These are phyloP conservation scores for Cutaneotrichosporon mucoides DNA, from an alignment of 1,284 basidiomycete genomes.

Conservation along the genomic window DNA sequence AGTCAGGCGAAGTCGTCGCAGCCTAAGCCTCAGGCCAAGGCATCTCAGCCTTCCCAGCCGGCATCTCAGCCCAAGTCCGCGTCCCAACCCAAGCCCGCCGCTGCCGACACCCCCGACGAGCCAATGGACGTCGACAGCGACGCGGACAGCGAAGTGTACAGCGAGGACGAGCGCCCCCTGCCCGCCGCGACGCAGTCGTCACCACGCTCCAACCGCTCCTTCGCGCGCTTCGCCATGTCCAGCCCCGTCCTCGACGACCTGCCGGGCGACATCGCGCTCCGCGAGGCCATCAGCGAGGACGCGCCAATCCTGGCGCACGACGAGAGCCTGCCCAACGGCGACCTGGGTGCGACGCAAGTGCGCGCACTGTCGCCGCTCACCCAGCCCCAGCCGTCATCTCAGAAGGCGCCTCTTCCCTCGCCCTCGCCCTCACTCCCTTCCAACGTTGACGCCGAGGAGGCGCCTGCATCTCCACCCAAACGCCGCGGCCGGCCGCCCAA, in stretches of 20 bases:
- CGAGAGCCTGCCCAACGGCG: neutral
- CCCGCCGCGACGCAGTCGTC: neutral
- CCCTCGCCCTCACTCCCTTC: neutral
- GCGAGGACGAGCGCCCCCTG: constrained; percentile 1
- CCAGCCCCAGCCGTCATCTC: neutral
- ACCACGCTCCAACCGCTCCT: constrained; percentile 1
- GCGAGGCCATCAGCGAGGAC: constrained; percentile 19
- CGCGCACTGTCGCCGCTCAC: neutral
- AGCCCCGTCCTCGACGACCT: constrained; percentile 8
- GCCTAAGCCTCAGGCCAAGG: too few relatives aligned
- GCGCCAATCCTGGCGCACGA: neutral
- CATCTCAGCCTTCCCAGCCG: neutral
- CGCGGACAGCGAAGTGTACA: neutral
- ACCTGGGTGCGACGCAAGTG: constrained; percentile 8
- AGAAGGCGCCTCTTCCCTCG: neutral
- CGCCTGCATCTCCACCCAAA: neutral
- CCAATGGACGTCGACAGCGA: constrained; percentile 10
- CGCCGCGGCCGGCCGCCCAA: constrained; percentile 5
- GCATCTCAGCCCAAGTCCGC: neutral
- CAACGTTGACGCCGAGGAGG: neutral
- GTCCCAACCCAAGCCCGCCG: too few relatives aligned
- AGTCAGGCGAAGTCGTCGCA: neutral
- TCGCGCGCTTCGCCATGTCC: neutral
- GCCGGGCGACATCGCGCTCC: constrained; percentile 15
- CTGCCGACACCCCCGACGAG: neutral